Percentiles rank a stretch among this genome's conserved stretches.
These are phyloP conservation scores for Scedosporium dehoogii DNA, from an alignment of 2,329 filamentous ascomycete species.

Conservation along the genomic window DNA sequence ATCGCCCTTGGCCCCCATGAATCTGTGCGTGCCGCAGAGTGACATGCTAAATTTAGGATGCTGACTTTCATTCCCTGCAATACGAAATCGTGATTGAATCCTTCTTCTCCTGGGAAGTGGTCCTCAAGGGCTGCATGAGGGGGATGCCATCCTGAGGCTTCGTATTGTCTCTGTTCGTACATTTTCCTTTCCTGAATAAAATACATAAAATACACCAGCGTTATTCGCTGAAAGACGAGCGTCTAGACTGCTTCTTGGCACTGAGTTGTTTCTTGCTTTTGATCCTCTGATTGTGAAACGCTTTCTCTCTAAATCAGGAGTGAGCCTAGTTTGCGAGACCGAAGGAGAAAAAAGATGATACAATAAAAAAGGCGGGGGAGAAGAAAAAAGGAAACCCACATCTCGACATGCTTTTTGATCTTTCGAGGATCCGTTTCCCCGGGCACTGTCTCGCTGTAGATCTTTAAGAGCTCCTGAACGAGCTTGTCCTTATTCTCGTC, in stretches of 20 bases:
- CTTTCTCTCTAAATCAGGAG: conserved; percentile 29
- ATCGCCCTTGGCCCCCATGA: not conserved
- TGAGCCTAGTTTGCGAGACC: not conserved
- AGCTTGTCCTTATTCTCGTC: conserved; percentile 43
- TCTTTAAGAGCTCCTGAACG: conserved; percentile 33
- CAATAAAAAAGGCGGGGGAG: not conserved
- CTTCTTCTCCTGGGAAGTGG: too few relatives aligned
- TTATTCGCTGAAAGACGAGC: conserved; percentile 2
- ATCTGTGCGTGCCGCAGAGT: not conserved
- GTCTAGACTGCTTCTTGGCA: conserved; percentile 38
- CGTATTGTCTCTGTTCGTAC: not conserved
- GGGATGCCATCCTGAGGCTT: not conserved
- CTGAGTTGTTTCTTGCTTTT: conserved; percentile 38
- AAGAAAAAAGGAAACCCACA: conserved; percentile 26
- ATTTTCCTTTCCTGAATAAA: not conserved
- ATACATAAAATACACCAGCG: not conserved
- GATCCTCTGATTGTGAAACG: conserved; percentile 34
- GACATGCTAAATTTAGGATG: not conserved
- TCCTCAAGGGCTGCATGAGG: too few relatives aligned
- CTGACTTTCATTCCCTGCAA: not conserved
- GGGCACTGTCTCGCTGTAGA: conserved; percentile 37
- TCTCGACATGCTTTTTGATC: conserved; percentile 35
- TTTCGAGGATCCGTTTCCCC: conserved; percentile 34
- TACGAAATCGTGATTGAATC: too few relatives aligned
- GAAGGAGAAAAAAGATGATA: not conserved